Evolutionary conservation across 306 rosid genomes (phyloP), one percentile per base, ranked within the genome.

Genomic region (Quercus rubra): DNA sequence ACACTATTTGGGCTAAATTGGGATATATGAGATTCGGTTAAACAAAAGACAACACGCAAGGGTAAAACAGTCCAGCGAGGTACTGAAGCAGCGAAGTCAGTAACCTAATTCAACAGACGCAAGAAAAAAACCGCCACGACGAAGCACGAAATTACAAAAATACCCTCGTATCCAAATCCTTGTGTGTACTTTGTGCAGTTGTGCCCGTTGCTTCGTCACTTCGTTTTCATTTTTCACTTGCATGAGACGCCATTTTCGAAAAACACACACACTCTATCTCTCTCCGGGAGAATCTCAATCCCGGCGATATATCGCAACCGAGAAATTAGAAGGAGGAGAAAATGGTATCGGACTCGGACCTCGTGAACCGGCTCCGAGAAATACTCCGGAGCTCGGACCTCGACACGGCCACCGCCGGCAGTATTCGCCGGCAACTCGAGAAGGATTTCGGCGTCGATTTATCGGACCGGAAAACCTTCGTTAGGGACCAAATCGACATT

Each of bases 401-500:
- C 30, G 84, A 84, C 77, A 84, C 74, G 56, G 78, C 87, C 25
- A 80, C 85, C 74, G 87, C 82, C 82, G 85, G 57, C 74, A 74
- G 73, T 49, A 13, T 49, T 82, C 77, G 87, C 82, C 82, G 85
- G 51, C 74, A 80, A 67, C 85, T 84, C 70, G 82, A 84, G 76
- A 55, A 38, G 18, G 63, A 80, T 52, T 84, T 84, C 62, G 85
- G 77, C 19, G 77, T 46, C 79, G 82, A 80, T 84, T 76, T 80
- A 1, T 81, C 80, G 13, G 85, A 80, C 82, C 74, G 82, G 49
- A 84, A 80, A 71, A 28, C 79, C 19, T 49, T 84, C 33, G 31
- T 84, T 49, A 81, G 84, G 17, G 85, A 77, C 41, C 80, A 84
- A 84, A 84, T 84, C 74, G 83, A 41, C 54, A 49, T 55, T 69